A percentile compares a stretch with the other conserved stretches of the same genome.
Conservation (phyloP, 345 rosid genomes). For the Brassica juncea region DNA sequence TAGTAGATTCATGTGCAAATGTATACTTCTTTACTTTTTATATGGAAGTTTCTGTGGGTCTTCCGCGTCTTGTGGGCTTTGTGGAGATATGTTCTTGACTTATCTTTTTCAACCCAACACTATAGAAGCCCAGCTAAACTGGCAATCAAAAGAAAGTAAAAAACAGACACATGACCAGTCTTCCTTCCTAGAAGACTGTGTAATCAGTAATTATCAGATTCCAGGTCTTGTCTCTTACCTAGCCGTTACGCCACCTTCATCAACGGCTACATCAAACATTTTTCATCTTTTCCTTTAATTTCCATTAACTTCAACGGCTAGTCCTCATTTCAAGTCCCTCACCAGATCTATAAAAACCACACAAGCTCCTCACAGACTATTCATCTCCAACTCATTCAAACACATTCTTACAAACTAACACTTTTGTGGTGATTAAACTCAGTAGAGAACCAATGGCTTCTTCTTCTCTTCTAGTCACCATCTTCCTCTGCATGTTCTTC, state of each 20-base stretch:
- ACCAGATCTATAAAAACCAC: constrained; percentile 22
- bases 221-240: constrained; percentile 20
- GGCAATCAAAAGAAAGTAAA: not conserved
- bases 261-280: constrained; percentile 39
- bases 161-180: constrained; percentile 34
- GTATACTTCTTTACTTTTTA: not conserved
- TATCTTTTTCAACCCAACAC: not conserved
- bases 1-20: not conserved
- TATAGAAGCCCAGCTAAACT: not conserved
- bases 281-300: not conserved
- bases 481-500: constrained; percentile 22
- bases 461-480: constrained; percentile 13
- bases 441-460: constrained; percentile 31
- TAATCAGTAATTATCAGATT: constrained; percentile 1
- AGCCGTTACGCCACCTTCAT: constrained; percentile 34
- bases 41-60: not conserved
- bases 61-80: constrained; percentile 22
- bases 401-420: not conserved
- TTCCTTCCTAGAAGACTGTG: constrained; percentile 25
- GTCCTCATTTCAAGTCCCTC: constrained; percentile 1
- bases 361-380: not conserved
- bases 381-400: constrained; percentile 6
- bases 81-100: not conserved
- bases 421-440: not conserved
- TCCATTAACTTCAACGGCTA: constrained; percentile 28